A percentile compares a stretch with the other conserved stretches of the same genome.
phyloP scores from a whole-genome alignment of 257 asterid genomes.

The Ligustrum vulgare region DNA sequence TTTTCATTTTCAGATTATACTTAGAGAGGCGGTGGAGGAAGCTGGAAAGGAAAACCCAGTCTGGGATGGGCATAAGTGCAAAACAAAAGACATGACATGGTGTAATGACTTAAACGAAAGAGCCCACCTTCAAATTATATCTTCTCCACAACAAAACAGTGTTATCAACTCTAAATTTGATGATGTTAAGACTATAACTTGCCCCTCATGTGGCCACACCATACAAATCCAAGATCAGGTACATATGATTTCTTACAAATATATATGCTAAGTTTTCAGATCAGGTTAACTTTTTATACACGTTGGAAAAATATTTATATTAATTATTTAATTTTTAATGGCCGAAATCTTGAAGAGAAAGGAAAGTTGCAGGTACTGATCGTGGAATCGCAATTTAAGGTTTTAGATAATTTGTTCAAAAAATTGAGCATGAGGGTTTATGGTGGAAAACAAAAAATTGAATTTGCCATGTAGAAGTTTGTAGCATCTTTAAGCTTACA shows the following conservation, averaged over 20 bases:
- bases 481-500: too few species aligned
- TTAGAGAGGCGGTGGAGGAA: conserved; percentile 31
- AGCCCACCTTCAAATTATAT: conserved; percentile 39
- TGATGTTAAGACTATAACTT: conserved; percentile 25
- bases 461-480: neutral
- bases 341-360: too few species aligned
- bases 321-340: too few species aligned
- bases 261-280: too few species aligned
- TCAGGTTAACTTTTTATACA: too few species aligned
- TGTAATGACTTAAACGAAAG: conserved; percentile 30
- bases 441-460: neutral
- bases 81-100: conserved; percentile 63
- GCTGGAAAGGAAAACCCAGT: conserved; percentile 26
- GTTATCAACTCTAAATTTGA: conserved; percentile 21
- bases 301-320: too few species aligned
- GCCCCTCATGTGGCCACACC: conserved; percentile 55
- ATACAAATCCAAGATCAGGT: conserved; percentile 47
- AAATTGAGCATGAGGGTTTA: neutral
- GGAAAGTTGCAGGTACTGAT: too few species aligned
- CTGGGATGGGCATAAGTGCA: conserved; percentile 50
- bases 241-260: neutral
- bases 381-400: neutral
- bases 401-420: neutral
- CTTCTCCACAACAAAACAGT: conserved; percentile 27
- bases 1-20: neutral